A percentile compares a stretch with the other conserved stretches of the same genome.
Conservation (phyloP, 192 early-diverging fungal genomes). For the Coemansia sp. region DNA sequence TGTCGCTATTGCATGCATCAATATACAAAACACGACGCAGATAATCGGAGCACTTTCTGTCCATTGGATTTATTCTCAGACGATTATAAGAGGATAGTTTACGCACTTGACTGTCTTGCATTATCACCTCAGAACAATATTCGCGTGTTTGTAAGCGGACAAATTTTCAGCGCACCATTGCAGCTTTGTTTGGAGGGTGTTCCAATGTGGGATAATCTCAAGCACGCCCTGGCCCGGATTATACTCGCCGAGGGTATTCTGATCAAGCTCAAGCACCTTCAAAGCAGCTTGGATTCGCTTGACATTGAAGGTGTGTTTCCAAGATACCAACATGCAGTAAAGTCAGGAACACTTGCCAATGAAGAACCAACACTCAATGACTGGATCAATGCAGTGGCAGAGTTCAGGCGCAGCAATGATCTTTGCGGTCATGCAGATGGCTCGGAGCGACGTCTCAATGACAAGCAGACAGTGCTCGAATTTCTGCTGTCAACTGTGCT, state of each 20-base stretch:
- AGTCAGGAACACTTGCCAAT: conserved; percentile 19
- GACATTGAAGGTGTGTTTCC: conserved; percentile 60
- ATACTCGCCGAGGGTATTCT: conserved; percentile 54
- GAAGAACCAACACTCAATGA: conserved; percentile 22
- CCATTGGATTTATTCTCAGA: conserved; percentile 68
- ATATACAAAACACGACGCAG: conserved; percentile 48
- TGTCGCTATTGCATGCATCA: conserved; percentile 83
- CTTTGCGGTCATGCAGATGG: not conserved
- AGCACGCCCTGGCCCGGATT: conserved; percentile 40
- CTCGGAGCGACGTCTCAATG: not conserved
- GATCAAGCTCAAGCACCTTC: conserved; percentile 45
- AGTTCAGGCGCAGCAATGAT: conserved; percentile 6
- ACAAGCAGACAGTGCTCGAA: conserved; percentile 60
- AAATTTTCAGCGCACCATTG: not conserved
- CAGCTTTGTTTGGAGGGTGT: not conserved
- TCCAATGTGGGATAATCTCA: conserved; percentile 28
- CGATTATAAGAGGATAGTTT: conserved; percentile 22
- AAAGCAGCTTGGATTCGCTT: conserved; percentile 56
- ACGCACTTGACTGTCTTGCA: conserved; percentile 37
- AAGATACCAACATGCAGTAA: conserved; percentile 25
- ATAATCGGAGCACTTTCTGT: conserved; percentile 56
- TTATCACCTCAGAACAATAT: conserved; percentile 43
- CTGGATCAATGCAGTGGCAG: conserved; percentile 31
- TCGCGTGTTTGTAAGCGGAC: conserved; percentile 49
- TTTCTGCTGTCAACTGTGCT: conserved; percentile 71